Evolutionary conservation across 1,284 basidiomycete species (phyloP).

Genomic region (Mrakiaceae sp.): DNA sequence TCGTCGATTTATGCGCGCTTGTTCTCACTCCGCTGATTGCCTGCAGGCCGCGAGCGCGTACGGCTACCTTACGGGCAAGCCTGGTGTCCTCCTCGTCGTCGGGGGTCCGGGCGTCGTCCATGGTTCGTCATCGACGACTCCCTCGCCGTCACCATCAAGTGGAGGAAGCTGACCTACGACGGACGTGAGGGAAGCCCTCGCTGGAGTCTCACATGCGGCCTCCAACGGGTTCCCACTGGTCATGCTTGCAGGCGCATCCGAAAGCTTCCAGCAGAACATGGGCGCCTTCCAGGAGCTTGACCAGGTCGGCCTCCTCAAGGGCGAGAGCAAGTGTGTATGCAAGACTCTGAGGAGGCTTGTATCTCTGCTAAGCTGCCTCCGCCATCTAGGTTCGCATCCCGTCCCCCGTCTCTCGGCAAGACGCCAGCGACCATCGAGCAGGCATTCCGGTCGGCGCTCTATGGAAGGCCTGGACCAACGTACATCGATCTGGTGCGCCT

Average conservation of each 20-base stretch:
- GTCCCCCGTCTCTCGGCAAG: slow-evolving; percentile 17
- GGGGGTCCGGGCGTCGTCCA: slow-evolving; percentile 22
- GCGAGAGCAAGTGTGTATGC: slow-evolving; percentile 18
- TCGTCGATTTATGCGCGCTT: not conserved
- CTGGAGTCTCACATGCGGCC: slow-evolving; percentile 18
- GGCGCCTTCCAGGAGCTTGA: slow-evolving; percentile 23
- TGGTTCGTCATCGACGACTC: slow-evolving; percentile 7
- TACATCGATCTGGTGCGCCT: slow-evolving; percentile 20
- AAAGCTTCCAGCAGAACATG: slow-evolving; percentile 19
- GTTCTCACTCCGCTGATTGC: not conserved
- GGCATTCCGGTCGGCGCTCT: slow-evolving; percentile 18
- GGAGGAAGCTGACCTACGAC: too few relatives aligned
- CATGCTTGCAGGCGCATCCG: slow-evolving; percentile 20
- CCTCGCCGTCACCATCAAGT: too few relatives aligned
- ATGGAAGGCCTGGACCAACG: slow-evolving; percentile 19
- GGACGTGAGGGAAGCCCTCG: slow-evolving; percentile 12
- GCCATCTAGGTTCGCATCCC: slow-evolving; percentile 16
- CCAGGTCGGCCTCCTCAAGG: slow-evolving; percentile 18
- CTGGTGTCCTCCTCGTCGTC: slow-evolving; percentile 21
- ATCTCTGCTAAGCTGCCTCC: not conserved
- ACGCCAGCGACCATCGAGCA: slow-evolving; percentile 18
- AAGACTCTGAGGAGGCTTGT: not conserved
- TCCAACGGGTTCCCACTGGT: slow-evolving; percentile 20
- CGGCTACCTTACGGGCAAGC: slow-evolving; percentile 20
- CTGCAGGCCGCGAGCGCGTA: slow-evolving; percentile 20